These are phyloP conservation scores for Nyctanthes arbortristis DNA, from an alignment of 257 asterid genomes.

Conservation along the genomic window DNA sequence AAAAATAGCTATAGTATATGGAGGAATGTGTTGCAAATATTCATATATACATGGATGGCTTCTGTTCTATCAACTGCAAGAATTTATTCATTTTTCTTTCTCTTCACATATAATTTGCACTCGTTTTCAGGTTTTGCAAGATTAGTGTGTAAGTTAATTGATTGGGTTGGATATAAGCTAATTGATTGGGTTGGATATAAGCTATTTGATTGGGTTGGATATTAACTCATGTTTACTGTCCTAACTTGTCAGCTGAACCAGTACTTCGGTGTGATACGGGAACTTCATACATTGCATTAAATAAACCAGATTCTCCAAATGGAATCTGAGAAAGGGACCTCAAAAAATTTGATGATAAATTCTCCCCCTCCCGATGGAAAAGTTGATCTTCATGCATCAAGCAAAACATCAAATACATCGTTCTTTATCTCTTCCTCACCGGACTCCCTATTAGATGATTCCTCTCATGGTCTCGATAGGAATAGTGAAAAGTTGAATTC, in stretches of 20 bases:
- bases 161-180: too few relatives aligned
- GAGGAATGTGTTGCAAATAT: neutral
- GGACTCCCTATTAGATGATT: conserved; percentile 30
- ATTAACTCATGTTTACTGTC: neutral
- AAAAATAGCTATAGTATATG: too few relatives aligned
- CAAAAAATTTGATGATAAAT: conserved; percentile 9
- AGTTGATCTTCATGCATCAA: conserved; percentile 11
- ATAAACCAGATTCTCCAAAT: conserved; percentile 12
- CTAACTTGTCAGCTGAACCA: conserved; percentile 16
- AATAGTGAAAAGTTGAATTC: neutral
- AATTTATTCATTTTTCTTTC: neutral
- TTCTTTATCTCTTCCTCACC: conserved; percentile 25
- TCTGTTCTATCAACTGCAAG: neutral
- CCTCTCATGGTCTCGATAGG: neutral
- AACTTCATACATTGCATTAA: conserved; percentile 21
- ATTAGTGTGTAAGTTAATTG: too few relatives aligned
- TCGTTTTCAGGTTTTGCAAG: neutral
- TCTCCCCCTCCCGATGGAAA: conserved; percentile 17
- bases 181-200: too few relatives aligned
- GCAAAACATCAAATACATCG: conserved; percentile 9
- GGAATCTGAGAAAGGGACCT: conserved; percentile 10
- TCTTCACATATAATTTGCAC: neutral
- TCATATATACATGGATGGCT: neutral
- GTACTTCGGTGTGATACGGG: conserved; percentile 26
- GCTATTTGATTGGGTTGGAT: neutral